A percentile compares a stretch with the other conserved stretches of the same genome.
phyloP scores from a whole-genome alignment of 176 grass and related monocot species.

The Thalia dealbata region DNA sequence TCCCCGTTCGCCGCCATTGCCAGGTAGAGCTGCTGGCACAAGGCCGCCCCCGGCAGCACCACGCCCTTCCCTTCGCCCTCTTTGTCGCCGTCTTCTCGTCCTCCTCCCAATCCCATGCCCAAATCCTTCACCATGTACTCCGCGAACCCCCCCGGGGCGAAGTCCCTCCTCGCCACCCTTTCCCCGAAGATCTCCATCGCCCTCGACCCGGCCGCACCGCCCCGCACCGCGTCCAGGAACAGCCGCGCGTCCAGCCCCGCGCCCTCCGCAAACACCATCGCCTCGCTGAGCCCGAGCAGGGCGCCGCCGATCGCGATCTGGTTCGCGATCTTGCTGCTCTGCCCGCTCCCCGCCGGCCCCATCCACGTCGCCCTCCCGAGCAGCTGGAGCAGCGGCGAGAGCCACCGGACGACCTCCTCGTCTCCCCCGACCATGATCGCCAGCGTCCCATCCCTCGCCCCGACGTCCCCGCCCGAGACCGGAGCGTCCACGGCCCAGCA shows the following conservation, averaged over 20 bases:
- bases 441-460: constrained; percentile 56
- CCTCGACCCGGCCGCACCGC: constrained; percentile 56
- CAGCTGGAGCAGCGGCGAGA: constrained; percentile 40
- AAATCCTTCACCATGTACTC: constrained; percentile 82
- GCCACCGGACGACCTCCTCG: constrained; percentile 46
- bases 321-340: constrained; percentile 90
- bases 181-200: constrained; percentile 66
- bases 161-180: constrained; percentile 47
- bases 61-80: constrained; percentile 12
- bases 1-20: constrained; percentile 69
- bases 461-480: constrained; percentile 63
- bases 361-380: constrained; percentile 62
- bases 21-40: constrained; percentile 65
- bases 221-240: constrained; percentile 46
- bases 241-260: constrained; percentile 30
- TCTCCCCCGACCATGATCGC: constrained; percentile 65
- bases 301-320: constrained; percentile 51
- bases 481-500: constrained; percentile 57
- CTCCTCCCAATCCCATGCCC: constrained; percentile 62
- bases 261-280: constrained; percentile 42
- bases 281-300: constrained; percentile 45
- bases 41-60: constrained; percentile 45
- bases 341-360: constrained; percentile 56
- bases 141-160: constrained; percentile 33
- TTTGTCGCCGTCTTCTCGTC: constrained; percentile 11